Base-by-base conservation (phyloP, 495 filamentous ascomycete species). In the Hamigera avellanea region DNA sequence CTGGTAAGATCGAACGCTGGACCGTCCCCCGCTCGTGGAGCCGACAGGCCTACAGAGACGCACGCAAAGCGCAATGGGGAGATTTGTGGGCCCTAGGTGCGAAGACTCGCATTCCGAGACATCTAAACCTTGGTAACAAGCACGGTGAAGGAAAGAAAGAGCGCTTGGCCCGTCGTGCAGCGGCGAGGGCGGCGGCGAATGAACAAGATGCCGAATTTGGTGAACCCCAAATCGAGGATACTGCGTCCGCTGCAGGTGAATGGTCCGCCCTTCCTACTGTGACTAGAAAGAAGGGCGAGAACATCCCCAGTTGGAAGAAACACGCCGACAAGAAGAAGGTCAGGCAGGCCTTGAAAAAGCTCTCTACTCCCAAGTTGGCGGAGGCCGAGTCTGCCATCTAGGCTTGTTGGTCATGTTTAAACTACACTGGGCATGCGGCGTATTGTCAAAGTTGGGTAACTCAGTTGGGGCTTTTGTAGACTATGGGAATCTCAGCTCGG, bases 51-150 rank as follows among this genome's bases (percentile, higher is more conserved):
- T 96, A 83, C 62, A 80, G 78, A 30, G 93, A 98, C 50, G 93
- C 93, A 18, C 76, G 89, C 39, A 98, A 98, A 55, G 71, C 80
- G 0, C 56, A 56, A 26, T 96, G 91, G 91, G 91, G 93, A 29
- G 91, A 98, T 56, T 62, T 95, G 14, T 98, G 91, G 91, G 86
- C 87, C 5, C 66, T 98, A 2, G 93, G 89, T 0, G 88, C 87
- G 6, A 98, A 96, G 72, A 93, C 85, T 0, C 69, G 84, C 28
- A 70, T 79, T 1, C 44, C 45, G 2, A 63, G 82, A 39, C 69
- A 59, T 26, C 52, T 85, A 30, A 73, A 76, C 19, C 62, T 86
- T 2, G 80, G 81, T 8, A 56, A 66, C 40, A 72, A 75, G 47
- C 56, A 72, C 35, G 73, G 61, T n/a, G 63, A 69, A 13, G 70